Evolutionary conservation across 345 rosid genomes (phyloP), one percentile per base, ranked within the genome.

Genomic region (Pelargonium nanum): DNA sequence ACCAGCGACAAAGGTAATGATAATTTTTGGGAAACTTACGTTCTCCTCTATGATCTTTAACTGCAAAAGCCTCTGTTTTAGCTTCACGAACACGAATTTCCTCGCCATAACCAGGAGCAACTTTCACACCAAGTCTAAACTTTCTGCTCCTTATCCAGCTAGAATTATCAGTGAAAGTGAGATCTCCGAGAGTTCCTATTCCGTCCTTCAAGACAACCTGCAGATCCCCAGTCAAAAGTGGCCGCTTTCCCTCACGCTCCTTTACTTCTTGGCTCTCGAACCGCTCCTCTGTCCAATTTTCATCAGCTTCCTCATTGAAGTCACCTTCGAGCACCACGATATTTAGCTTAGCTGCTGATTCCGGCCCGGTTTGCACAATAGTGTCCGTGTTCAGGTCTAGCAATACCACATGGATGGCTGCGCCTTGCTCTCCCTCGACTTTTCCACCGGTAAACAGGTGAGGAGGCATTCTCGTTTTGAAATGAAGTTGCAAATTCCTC

Each of bases 61-160:
- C 98, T 57, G 91, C 81, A 78, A 92, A 89, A 59, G 93, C 89
- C 73, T 87, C 88, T 0, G 93, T 85, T 79, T 86, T 88, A 59
- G 89, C 95, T 77, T 86, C 95, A n/a, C 84, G 88, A 51, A 92
- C 72, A 51, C 76, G 77, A 59, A 72, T 68, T 25, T 81, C 81
- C 57, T 82, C 88, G 72, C 77, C 69, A 60, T 68, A 74, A 55
- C 88, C 84, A 1, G 84, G 58, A 56, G 82, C 71, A 22, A 77
- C 61, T 74, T 87, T 86, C 66, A 82, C 73, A 62, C 98, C 98
- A 44, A 92, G 95, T 74, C 96, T 78, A 77, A 92, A 92, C 80
- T 92, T 92, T 71, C 96, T 74, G 83, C 98, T 86, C 69, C 96
- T 78, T 54, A 89, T 92, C 98, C 98, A 92, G 71, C 96, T 92